Conservation (phyloP, 805 yeast genomes). For the Kodamaea jinghongensis region DNA sequence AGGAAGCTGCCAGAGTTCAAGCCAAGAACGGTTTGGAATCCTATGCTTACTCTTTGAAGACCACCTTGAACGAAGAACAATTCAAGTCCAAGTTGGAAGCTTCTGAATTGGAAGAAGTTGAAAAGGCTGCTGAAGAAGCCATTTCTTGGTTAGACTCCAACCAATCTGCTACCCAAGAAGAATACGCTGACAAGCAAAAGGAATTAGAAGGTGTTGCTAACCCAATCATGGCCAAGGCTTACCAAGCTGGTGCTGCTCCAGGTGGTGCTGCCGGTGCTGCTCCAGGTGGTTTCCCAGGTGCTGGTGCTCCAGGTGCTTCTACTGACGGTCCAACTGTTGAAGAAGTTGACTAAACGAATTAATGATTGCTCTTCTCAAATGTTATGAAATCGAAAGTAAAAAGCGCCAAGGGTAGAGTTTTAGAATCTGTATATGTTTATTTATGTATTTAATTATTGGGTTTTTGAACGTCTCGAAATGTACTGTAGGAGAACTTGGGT, state of each 20-base stretch:
- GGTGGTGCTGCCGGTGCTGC: slow-evolving; percentile 69
- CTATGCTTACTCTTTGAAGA: slow-evolving; percentile 90
- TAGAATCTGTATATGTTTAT: slow-evolving; percentile 5
- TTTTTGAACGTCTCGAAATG: slow-evolving; percentile 2
- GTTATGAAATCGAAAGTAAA: not conserved
- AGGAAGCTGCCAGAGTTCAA: slow-evolving; percentile 87
- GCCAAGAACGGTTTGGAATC: slow-evolving; percentile 96
- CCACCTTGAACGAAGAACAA: slow-evolving; percentile 54
- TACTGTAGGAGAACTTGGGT: too few relatives aligned
- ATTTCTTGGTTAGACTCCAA: slow-evolving; percentile 90
- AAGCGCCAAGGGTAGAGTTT: not conserved
- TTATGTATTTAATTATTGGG: slow-evolving; percentile 10
- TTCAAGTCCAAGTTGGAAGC: slow-evolving; percentile 48
- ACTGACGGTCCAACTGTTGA: slow-evolving; percentile 52
- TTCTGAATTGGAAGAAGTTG: slow-evolving; percentile 63
- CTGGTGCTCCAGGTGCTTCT: slow-evolving; percentile 34
- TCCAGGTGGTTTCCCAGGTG: slow-evolving; percentile 43
- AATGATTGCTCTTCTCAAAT: not conserved
- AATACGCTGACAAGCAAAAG: slow-evolving; percentile 89
- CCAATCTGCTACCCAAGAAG: slow-evolving; percentile 91
- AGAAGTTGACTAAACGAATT: slow-evolving; percentile 45
- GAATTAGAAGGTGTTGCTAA: slow-evolving; percentile 93
- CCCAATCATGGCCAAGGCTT: slow-evolving; percentile 96
- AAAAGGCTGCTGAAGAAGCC: slow-evolving; percentile 80
- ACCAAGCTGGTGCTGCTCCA: slow-evolving; percentile 88